Base-by-base conservation (phyloP, 164 flowering plant species). In the Akebia trifoliata region DNA sequence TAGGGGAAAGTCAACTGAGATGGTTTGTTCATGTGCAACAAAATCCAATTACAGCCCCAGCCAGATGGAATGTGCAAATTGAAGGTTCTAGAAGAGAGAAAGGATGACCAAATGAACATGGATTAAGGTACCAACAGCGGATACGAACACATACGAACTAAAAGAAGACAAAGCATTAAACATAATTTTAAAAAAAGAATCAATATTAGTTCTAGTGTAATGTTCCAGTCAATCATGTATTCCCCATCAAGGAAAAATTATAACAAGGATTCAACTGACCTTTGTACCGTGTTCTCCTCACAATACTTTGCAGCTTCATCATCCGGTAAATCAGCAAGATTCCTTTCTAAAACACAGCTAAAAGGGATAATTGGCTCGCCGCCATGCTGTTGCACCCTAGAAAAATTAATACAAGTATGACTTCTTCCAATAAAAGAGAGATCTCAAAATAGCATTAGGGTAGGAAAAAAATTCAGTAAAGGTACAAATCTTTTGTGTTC, bases 381-480 rank as follows among this genome's bases (percentile, higher is more conserved):
- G 2, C 97, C 99, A 78, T 94, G 99, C 64, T 90, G 96, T 66
- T 94, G 96, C 57, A 94, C 99, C 99, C 99, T 94, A 56, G 12
- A 60, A 61, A 60, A 51, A 9, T 26, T 3, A 31, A 57, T 31
- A 29, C 0, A 30, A 55, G 22, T 43, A 26, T 8, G 4, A 60
- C 28, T 51, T 26, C 4, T 37, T 28, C 32, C 6, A 42, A 40
- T 3, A 20, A 46, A 20, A 36, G 22, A 14, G 44, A 51, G 29
- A 43, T 17, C 35, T 32, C 26, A 9, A 22, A 5, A 2, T 24
- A 46, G 2, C 8, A 24, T 22, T 9, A 46, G 9, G 30, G 30
- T 8, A 46, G 2, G 0, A 46, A 24, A 46, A 22, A 22, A 3
- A 46, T 4, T 34, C 9, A 34, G n/a, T n/a, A n/a, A n/a, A n/a